Evolutionary conservation across 768 basidiomycete genomes (phyloP).

Genomic region (Mycena leptocephala): DNA sequence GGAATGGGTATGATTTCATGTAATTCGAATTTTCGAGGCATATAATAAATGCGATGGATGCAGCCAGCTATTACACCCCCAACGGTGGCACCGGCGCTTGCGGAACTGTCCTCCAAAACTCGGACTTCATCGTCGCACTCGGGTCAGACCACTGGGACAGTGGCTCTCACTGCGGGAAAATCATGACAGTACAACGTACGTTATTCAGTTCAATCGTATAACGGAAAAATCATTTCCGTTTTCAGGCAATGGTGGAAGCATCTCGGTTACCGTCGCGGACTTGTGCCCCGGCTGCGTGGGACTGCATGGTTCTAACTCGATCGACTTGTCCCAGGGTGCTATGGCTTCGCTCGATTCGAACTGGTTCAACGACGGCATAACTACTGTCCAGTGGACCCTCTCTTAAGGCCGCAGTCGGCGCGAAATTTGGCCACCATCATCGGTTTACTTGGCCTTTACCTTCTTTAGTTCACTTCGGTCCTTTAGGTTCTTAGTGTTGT

Average conservation of each 20-base stretch:
- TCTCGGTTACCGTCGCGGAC: constrained; percentile 1
- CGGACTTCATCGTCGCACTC: too few relatives aligned
- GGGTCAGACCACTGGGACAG: background rate
- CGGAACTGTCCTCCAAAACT: too few relatives aligned
- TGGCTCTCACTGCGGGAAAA: background rate
- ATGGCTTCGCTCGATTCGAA: constrained; percentile 1
- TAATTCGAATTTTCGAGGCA: too few relatives aligned
- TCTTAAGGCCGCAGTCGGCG: background rate
- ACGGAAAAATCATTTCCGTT: background rate
- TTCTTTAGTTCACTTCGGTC: background rate
- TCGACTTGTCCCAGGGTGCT: constrained; percentile 1
- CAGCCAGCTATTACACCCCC: too few relatives aligned
- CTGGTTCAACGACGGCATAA: background rate
- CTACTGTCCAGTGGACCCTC: constrained; percentile 7
- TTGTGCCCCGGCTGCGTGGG: background rate
- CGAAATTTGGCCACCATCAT: background rate
- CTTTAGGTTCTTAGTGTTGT: background rate
- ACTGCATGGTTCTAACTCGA: background rate
- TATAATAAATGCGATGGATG: too few relatives aligned
- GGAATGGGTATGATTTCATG: too few relatives aligned
- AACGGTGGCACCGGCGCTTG: too few relatives aligned
- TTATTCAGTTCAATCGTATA: background rate
- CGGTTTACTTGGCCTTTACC: background rate
- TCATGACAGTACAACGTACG: background rate
- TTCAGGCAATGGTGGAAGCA: background rate